A percentile compares a stretch with the other conserved stretches of the same genome.
Conservation (phyloP, 2,329 filamentous ascomycete species). For the Colletotrichum tropicale region DNA sequence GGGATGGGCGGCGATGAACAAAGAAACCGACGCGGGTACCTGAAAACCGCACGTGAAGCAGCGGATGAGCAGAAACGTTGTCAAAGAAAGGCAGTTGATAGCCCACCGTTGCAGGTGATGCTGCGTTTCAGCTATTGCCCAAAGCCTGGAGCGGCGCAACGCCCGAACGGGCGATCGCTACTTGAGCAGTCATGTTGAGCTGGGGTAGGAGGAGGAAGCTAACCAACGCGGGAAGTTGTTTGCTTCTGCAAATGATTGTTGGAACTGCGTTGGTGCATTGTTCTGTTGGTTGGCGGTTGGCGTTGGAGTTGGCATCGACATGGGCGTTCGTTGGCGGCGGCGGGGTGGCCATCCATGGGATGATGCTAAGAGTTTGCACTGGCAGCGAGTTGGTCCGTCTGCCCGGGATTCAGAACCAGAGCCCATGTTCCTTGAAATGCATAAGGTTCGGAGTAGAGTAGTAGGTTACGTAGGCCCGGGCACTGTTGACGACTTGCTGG, state of each 20-base stretch:
- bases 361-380: background rate
- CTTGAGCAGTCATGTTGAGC: background rate
- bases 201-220: background rate
- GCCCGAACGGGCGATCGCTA: background rate
- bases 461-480: background rate
- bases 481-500: background rate
- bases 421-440: background rate
- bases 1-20: background rate
- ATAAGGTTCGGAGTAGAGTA: background rate
- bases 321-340: background rate
- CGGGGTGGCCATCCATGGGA: background rate
- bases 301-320: background rate
- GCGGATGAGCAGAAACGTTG: background rate
- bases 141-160: conserved; percentile 3
- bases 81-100: conserved; percentile 2
- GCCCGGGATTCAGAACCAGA: background rate
- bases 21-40: conserved; percentile 1
- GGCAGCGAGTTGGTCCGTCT: background rate
- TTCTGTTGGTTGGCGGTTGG: background rate
- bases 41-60: background rate
- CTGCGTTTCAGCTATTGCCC: background rate
- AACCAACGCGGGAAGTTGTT: background rate
- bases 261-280: background rate
- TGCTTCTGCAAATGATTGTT: background rate
- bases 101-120: conserved; percentile 2